Evolutionary conservation across 495 filamentous ascomycete genomes (phyloP).

Genomic region (Thermothielavioides terrestris): DNA sequence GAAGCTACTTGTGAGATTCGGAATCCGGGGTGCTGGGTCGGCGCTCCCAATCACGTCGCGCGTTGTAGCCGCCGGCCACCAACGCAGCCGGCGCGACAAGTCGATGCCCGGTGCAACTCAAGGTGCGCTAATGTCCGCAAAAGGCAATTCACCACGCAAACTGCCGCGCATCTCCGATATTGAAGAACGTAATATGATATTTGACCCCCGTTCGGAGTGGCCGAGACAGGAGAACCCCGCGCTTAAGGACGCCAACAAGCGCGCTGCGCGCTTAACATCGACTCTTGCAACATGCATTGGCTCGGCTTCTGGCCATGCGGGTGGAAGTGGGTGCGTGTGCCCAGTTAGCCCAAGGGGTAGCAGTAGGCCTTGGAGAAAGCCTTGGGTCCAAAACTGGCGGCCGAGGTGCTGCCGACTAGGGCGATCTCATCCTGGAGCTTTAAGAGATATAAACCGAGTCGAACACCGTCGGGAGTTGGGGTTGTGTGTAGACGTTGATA

Average conservation of each 20-base stretch:
- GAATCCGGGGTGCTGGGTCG: slow-evolving; percentile 1
- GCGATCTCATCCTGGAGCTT: too few relatives aligned
- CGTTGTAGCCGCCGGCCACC: slow-evolving; percentile 7
- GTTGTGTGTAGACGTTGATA: too few relatives aligned
- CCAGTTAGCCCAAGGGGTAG: too few relatives aligned
- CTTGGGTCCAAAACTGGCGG: too few relatives aligned
- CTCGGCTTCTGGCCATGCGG: neutral
- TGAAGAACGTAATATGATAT: neutral
- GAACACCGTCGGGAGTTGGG: too few relatives aligned
- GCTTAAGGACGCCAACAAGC: neutral
- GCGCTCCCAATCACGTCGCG: slow-evolving; percentile 5
- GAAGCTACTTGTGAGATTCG: slow-evolving; percentile 1
- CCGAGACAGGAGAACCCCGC: neutral
- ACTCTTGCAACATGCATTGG: neutral
- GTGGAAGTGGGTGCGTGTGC: neutral
- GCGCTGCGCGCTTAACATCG: neutral
- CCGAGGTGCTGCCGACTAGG: too few relatives aligned
- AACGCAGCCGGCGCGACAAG: neutral
- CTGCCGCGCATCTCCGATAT: neutral
- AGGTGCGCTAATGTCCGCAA: neutral
- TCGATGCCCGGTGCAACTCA: neutral
- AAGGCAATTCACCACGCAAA: neutral
- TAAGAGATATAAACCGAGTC: too few relatives aligned
- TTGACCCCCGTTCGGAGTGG: neutral
- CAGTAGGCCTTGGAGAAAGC: neutral